A percentile compares a stretch with the other conserved stretches of the same genome.
Evolutionary conservation across 2,329 filamentous ascomycete species (phyloP).

Genomic region (Bimuria novae-zelandiae): DNA sequence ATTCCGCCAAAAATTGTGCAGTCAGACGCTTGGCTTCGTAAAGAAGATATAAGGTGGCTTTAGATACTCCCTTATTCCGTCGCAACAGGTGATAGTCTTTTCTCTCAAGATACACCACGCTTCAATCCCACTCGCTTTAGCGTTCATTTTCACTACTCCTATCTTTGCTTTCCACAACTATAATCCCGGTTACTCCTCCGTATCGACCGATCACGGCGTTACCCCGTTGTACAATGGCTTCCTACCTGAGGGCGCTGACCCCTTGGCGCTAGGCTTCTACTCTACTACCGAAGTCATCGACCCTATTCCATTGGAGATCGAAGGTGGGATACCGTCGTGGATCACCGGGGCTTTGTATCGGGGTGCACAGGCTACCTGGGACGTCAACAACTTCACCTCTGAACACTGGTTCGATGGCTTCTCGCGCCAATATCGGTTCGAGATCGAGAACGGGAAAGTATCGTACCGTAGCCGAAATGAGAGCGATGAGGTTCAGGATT

Average conservation of each 20-base stretch:
- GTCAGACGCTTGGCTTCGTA: neutral
- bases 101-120: neutral
- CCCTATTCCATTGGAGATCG: slow-evolving; percentile 7
- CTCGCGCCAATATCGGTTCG: slow-evolving; percentile 12
- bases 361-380: slow-evolving; percentile 12
- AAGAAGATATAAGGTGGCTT: neutral
- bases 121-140: neutral
- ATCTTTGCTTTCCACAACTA: neutral
- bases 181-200: neutral
- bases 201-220: neutral
- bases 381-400: slow-evolving; percentile 10
- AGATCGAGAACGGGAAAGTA: slow-evolving; percentile 10
- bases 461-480: slow-evolving; percentile 10
- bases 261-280: slow-evolving; percentile 11
- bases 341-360: slow-evolving; percentile 10
- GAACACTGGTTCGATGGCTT: slow-evolving; percentile 15
- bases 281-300: slow-evolving; percentile 4
- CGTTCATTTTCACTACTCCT: neutral
- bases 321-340: slow-evolving; percentile 11
- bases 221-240: neutral
- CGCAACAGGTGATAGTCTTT: neutral
- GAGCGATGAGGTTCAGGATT: slow-evolving; percentile 10
- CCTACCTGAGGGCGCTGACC: slow-evolving; percentile 5
- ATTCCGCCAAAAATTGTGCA: neutral
- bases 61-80: neutral